These are phyloP conservation scores for Trypanosoma congolense DNA, from an alignment of 208 protist genomes.

Conservation along the genomic window DNA sequence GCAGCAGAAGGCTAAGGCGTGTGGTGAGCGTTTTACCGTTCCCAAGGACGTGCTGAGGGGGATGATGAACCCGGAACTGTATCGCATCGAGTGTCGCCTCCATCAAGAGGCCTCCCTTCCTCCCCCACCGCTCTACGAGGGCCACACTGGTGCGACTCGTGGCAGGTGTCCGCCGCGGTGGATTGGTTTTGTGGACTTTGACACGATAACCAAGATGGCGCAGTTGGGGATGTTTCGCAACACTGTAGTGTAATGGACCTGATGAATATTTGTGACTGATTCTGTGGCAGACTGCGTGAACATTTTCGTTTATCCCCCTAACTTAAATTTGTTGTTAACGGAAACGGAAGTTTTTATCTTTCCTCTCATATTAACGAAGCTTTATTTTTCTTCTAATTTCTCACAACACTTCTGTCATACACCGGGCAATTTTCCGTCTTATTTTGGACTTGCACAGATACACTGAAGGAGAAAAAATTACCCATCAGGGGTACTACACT, in stretches of 20 bases:
- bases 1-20: conserved; percentile 26
- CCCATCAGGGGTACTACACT: too few relatives aligned
- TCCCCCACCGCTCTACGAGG: conserved; percentile 57
- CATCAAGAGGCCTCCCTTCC: conserved; percentile 72
- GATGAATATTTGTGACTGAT: conserved; percentile 6
- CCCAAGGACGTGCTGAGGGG: conserved; percentile 56
- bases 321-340: too few relatives aligned
- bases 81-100: conserved; percentile 79
- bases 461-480: too few relatives aligned
- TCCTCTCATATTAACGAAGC: too few relatives aligned
- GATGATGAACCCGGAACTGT: conserved; percentile 74
- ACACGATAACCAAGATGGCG: conserved; percentile 44
- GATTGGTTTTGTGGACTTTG: conserved; percentile 72
- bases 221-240: conserved; percentile 7
- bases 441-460: too few relatives aligned
- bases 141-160: conserved; percentile 22
- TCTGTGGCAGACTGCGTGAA: background rate
- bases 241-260: too few relatives aligned
- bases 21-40: conserved; percentile 30
- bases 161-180: conserved; percentile 28
- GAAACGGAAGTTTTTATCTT: too few relatives aligned
- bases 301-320: too few relatives aligned
- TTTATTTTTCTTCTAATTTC: too few relatives aligned
- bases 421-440: too few relatives aligned
- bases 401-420: too few relatives aligned